Percentiles rank a stretch among this genome's conserved stretches.
phyloP scores from a whole-genome alignment of 2,329 filamentous ascomycete genomes.

The Apiospora marii region DNA sequence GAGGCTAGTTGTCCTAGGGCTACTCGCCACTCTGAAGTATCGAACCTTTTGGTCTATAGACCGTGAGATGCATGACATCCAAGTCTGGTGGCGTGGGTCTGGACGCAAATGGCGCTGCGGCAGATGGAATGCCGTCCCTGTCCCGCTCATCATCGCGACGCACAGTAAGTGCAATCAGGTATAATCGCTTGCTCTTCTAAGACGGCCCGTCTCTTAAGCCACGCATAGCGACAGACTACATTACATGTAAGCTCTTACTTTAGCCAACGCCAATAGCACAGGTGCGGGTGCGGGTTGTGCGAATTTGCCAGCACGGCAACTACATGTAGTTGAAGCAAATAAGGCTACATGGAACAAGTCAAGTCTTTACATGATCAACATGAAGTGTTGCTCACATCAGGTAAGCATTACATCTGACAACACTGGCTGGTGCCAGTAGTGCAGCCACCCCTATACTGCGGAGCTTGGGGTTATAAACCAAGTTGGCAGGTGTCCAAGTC shows the following conservation, averaged over 20 bases:
- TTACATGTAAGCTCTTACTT: neutral
- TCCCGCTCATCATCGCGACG: neutral
- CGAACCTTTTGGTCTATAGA: neutral
- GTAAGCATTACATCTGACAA: neutral
- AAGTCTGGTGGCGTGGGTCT: neutral
- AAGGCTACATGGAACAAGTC: neutral
- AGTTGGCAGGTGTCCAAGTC: neutral
- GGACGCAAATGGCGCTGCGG: neutral
- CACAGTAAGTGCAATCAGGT: neutral
- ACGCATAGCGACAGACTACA: neutral
- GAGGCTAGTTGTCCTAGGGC: neutral
- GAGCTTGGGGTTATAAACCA: neutral
- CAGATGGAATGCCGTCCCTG: neutral
- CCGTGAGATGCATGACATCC: neutral
- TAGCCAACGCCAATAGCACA: neutral
- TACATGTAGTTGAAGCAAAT: neutral
- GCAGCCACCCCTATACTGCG: neutral
- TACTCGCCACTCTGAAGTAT: neutral
- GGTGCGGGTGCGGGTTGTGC: neutral
- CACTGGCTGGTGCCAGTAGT: neutral
- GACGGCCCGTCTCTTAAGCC: neutral
- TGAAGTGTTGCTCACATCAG: neutral
- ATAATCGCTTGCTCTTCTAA: no score
- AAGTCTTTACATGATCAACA: neutral
- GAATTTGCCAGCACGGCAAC: neutral